Evolutionary conservation across 2,329 filamentous ascomycete genomes (phyloP).

Genomic region (Botryotinia calthae): DNA sequence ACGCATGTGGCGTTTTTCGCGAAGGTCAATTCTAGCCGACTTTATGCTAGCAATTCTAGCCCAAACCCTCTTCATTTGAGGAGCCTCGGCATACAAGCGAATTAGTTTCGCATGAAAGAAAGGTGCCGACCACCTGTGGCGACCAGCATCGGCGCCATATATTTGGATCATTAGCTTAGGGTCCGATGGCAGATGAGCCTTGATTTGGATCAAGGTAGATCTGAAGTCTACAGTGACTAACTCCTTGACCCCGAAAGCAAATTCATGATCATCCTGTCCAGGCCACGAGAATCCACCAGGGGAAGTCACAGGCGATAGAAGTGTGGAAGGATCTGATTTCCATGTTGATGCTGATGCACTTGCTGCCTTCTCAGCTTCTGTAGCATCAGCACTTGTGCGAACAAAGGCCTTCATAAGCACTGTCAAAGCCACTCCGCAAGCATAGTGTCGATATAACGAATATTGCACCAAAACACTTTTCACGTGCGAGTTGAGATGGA

Average conservation of each 20-base stretch:
- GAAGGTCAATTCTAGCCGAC: constrained; percentile 73
- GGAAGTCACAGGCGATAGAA: constrained; percentile 35
- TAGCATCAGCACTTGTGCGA: constrained; percentile 48
- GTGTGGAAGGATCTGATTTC: constrained; percentile 22
- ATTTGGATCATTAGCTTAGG: constrained; percentile 90
- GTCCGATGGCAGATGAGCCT: constrained; percentile 82
- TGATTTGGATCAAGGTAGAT: constrained; percentile 78
- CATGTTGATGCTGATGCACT: constrained; percentile 27
- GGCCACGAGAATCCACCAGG: constrained; percentile 28
- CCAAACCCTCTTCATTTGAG: constrained; percentile 80
- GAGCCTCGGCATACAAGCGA: constrained; percentile 84
- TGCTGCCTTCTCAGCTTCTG: constrained; percentile 42
- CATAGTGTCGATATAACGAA: constrained; percentile 91
- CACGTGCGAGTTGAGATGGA: constrained; percentile 80
- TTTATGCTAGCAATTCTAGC: constrained; percentile 83
- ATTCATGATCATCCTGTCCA: constrained; percentile 20
- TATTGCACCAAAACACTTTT: constrained; percentile 81
- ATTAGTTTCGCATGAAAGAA: constrained; percentile 75
- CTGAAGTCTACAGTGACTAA: constrained; percentile 80
- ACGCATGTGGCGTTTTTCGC: constrained; percentile 70
- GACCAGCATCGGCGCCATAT: constrained; percentile 76
- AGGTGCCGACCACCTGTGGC: constrained; percentile 83
- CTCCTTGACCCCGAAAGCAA: constrained; percentile 48
- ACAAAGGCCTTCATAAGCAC: constrained; percentile 71
- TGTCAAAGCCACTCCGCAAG: constrained; percentile 75